Evolutionary conservation across 768 basidiomycete species (phyloP).

Genomic region (Rhizopogon roseolus): DNA sequence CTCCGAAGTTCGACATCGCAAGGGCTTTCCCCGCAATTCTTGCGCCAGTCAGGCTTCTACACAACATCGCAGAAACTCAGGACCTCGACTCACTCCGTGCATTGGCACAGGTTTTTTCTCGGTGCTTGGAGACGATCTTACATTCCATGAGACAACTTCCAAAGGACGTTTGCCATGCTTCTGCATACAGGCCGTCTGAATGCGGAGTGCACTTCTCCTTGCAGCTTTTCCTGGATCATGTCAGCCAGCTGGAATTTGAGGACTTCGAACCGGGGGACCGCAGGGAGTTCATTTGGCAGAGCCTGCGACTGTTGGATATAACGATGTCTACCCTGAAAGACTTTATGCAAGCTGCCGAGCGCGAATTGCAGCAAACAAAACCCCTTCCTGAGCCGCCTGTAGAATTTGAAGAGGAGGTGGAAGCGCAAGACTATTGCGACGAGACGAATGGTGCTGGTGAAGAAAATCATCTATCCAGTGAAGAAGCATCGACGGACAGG

Average conservation of each 20-base stretch:
- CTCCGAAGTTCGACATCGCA: slow-evolving; percentile 25
- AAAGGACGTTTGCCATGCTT: slow-evolving; percentile 12
- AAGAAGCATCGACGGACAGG: not conserved
- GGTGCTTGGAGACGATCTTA: slow-evolving; percentile 22
- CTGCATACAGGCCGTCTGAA: slow-evolving; percentile 17
- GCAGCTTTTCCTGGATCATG: slow-evolving; percentile 17
- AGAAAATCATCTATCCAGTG: not conserved
- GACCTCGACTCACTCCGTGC: slow-evolving; percentile 25
- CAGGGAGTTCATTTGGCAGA: slow-evolving; percentile 9
- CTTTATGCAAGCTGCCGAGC: slow-evolving; percentile 26
- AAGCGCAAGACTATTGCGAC: not conserved
- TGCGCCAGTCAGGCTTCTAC: slow-evolving; percentile 23
- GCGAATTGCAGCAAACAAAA: slow-evolving; percentile 21
- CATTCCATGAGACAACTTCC: slow-evolving; percentile 21
- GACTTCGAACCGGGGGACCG: not conserved
- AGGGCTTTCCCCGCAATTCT: slow-evolving; percentile 33
- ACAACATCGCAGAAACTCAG: slow-evolving; percentile 13
- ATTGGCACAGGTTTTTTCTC: slow-evolving; percentile 19
- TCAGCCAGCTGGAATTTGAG: slow-evolving; percentile 7
- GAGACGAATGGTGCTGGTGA: not conserved
- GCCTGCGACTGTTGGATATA: slow-evolving; percentile 25
- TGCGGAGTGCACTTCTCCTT: slow-evolving; percentile 16
- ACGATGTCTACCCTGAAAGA: slow-evolving; percentile 26
- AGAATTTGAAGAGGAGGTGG: not conserved
- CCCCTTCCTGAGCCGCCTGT: slow-evolving; percentile 21